Conservation (phyloP, 495 filamentous ascomycete species). For the Entonaema liquescens region DNA sequence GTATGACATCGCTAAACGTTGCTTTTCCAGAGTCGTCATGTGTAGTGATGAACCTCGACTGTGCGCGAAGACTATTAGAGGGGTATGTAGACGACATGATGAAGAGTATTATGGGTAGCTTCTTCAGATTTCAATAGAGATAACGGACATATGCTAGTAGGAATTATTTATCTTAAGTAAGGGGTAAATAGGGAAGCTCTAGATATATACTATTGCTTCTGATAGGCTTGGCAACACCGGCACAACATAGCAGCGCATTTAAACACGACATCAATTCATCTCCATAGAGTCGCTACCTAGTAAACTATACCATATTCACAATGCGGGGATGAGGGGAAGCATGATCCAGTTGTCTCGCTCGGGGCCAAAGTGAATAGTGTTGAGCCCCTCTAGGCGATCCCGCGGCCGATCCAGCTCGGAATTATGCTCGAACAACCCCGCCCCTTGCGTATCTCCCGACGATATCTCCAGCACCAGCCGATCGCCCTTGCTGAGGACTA, state of each 20-base stretch:
- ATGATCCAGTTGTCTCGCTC: neutral
- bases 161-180: neutral
- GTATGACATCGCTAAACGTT: neutral
- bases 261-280: neutral
- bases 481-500: neutral
- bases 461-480: neutral
- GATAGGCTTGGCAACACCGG: neutral
- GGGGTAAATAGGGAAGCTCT: neutral
- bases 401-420: neutral
- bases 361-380: neutral
- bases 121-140: too few species aligned
- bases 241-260: neutral
- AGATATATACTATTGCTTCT: neutral
- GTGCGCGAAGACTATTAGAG: neutral
- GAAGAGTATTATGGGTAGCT: neutral
- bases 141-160: too few species aligned
- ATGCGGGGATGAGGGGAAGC: neutral
- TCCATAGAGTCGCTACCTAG: neutral
- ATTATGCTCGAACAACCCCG: constrained; percentile 2
- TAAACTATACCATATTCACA: neutral
- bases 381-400: neutral
- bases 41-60: neutral
- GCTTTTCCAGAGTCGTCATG: neutral
- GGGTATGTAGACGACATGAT: neutral
- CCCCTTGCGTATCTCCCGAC: neutral